Evolutionary conservation across 2,329 filamentous ascomycete genomes (phyloP).

Genomic region (Pseudocercospora musae): DNA sequence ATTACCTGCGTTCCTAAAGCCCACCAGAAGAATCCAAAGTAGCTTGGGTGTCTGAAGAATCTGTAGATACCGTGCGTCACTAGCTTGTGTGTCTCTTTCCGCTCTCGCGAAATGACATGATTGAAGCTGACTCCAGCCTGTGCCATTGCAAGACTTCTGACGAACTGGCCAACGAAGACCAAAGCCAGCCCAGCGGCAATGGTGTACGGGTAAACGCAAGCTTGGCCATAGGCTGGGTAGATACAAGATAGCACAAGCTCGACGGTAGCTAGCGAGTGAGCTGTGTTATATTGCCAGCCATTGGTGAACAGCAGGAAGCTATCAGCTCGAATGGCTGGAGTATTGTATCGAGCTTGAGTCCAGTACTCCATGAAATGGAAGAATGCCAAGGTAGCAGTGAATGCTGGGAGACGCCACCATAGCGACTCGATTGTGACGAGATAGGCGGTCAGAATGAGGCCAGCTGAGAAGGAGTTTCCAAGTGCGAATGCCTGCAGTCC

Average conservation of each 20-base stretch:
- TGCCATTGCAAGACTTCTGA: constrained; percentile 80
- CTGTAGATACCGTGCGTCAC: constrained; percentile 80
- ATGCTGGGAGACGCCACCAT: constrained; percentile 59
- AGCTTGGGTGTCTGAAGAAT: constrained; percentile 77
- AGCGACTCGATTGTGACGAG: constrained; percentile 22
- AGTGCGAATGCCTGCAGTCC: constrained; percentile 46
- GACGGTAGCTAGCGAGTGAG: constrained; percentile 69
- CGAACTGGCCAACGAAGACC: constrained; percentile 67
- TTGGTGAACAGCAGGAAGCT: constrained; percentile 84
- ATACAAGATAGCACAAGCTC: constrained; percentile 64
- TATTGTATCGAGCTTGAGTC: constrained; percentile 82
- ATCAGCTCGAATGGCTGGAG: constrained; percentile 64
- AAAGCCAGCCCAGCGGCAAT: constrained; percentile 58
- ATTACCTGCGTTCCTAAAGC: constrained; percentile 89
- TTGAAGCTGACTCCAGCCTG: constrained; percentile 91
- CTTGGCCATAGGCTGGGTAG: constrained; percentile 23
- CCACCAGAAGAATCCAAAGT: constrained; percentile 99
- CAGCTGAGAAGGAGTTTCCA: constrained; percentile 38
- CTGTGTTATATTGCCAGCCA: constrained; percentile 77
- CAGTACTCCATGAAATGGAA: constrained; percentile 98
- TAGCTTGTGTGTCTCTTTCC: constrained; percentile 70
- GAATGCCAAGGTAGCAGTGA: constrained; percentile 63
- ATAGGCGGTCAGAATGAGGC: constrained; percentile 31
- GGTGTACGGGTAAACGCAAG: constrained; percentile 50
- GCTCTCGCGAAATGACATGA: constrained; percentile 68